phyloP scores from a whole-genome alignment of 2,329 filamentous ascomycete genomes.

The Cladosporium sp. region DNA sequence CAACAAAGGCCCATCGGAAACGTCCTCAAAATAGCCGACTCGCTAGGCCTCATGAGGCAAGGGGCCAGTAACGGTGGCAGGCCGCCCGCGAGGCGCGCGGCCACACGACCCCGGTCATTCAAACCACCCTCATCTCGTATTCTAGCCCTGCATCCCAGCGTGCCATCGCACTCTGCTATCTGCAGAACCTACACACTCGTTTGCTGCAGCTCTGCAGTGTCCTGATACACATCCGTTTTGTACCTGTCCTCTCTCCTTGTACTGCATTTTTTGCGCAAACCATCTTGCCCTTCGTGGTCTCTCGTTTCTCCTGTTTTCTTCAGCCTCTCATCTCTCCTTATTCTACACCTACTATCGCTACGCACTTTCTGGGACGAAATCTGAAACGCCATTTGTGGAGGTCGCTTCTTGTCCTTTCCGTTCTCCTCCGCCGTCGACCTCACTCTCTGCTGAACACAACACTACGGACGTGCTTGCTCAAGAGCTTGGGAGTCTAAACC shows the following conservation, averaged over 20 bases:
- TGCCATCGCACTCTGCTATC: constrained; percentile 15
- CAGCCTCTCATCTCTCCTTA: neutral
- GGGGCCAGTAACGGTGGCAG: constrained; percentile 11
- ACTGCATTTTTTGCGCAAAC: neutral
- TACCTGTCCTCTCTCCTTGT: constrained; percentile 8
- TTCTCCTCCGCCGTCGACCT: neutral
- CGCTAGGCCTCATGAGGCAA: constrained; percentile 10
- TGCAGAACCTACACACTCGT: constrained; percentile 17
- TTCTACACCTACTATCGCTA: constrained; percentile 4
- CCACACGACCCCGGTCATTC: constrained; percentile 16
- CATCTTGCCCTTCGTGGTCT: neutral
- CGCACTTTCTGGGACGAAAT: constrained; percentile 8
- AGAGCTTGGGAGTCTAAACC: constrained; percentile 14
- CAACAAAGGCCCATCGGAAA: constrained; percentile 8
- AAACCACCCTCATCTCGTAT: constrained; percentile 18
- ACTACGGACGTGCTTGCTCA: neutral
- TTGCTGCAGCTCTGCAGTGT: constrained; percentile 1
- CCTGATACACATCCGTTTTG: constrained; percentile 6
- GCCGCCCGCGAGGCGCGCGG: constrained; percentile 9
- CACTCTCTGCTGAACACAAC: neutral
- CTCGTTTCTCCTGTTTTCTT: neutral
- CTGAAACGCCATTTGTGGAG: constrained; percentile 18
- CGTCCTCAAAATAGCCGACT: constrained; percentile 10
- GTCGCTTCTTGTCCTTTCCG: constrained; percentile 5
- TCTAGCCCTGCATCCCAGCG: constrained; percentile 15